Evolutionary conservation across 1,284 basidiomycete species (phyloP).

Genomic region (Ceratobasidium sp.): DNA sequence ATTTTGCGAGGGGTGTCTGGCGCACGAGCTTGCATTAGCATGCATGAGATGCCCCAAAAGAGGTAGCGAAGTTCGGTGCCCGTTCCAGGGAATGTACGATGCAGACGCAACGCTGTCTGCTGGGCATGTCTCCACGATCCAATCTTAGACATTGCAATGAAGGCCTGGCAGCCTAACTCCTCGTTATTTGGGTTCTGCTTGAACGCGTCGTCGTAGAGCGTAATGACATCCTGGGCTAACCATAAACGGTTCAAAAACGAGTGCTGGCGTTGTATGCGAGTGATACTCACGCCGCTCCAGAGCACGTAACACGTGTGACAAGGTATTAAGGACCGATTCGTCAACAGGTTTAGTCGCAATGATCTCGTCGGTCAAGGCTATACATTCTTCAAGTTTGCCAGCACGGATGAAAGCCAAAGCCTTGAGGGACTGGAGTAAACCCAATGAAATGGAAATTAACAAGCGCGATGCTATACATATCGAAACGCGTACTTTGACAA

Average conservation of each 20-base stretch:
- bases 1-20: constrained; percentile 41
- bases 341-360: constrained; percentile 75
- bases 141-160: constrained; percentile 83
- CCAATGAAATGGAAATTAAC: constrained; percentile 23
- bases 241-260: background rate
- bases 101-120: constrained; percentile 64
- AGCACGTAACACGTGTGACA: constrained; percentile 82
- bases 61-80: constrained; percentile 74
- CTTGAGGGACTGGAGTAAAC: constrained; percentile 77
- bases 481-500: constrained; percentile 72
- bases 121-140: constrained; percentile 85
- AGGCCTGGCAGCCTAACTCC: constrained; percentile 83
- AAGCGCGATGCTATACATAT: constrained; percentile 27
- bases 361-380: constrained; percentile 83
- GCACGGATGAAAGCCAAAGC: constrained; percentile 83
- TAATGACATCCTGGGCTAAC: constrained; percentile 52
- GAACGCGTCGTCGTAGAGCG: constrained; percentile 54
- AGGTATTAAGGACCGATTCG: constrained; percentile 78
- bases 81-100: constrained; percentile 25
- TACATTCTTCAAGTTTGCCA: constrained; percentile 84
- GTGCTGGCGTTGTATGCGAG: constrained; percentile 37
- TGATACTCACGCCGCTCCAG: constrained; percentile 78
- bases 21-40: constrained; percentile 70
- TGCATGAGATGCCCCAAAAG: constrained; percentile 85
- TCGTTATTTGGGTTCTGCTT: constrained; percentile 79